Evolutionary conservation across 345 rosid genomes (phyloP), one percentile per base, ranked within the genome.

Genomic region (Brassica napus): DNA sequence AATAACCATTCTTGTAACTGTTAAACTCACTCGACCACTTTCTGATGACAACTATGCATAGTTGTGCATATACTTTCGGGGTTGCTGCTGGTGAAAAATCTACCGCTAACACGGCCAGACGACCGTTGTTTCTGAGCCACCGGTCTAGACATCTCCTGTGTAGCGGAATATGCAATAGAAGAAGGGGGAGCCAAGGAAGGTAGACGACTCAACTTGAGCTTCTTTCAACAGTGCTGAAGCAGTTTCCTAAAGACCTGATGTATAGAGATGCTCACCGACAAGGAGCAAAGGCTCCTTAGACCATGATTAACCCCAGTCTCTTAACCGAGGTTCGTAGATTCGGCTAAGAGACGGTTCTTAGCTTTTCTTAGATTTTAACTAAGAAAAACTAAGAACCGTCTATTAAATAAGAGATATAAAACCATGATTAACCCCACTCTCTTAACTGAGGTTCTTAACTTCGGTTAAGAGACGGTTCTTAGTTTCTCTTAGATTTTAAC

Each of bases 261-360:
- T 94, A 82, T 89, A 97, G 58, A 95, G 97, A 80, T 95, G 99
- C 84, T 95, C 99, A 65, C 90, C 98, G 31, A 95, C 89, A 75
- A 95, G 98, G 32, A 86, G 95, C 67, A 94, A 84, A 65, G 92
- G 97, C 85, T 94, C 98, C 90, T 97, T 92, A 84, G 24, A 23
- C 24, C 24, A 23, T 23, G 24, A 23, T 23, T 23, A 23, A 23
- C 24, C 24, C 2, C 24, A 23, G 24, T 23, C 2, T 23, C 24
- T 23, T 23, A 23, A 23, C 24, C 1, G 24, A 23, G 24, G 24
- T 23, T 23, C 24, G 1, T 23, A 23, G 77, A 62, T 79, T 95
- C 94, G 24, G 24, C 24, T 23, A 23, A 23, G 24, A 23, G 24
- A 23, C 24, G 24, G 2, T 23, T 23, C 24, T 23, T 23, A 23